Evolutionary conservation across 768 basidiomycete species (phyloP).

Genomic region (Porpolomopsis calyptriformis): DNA sequence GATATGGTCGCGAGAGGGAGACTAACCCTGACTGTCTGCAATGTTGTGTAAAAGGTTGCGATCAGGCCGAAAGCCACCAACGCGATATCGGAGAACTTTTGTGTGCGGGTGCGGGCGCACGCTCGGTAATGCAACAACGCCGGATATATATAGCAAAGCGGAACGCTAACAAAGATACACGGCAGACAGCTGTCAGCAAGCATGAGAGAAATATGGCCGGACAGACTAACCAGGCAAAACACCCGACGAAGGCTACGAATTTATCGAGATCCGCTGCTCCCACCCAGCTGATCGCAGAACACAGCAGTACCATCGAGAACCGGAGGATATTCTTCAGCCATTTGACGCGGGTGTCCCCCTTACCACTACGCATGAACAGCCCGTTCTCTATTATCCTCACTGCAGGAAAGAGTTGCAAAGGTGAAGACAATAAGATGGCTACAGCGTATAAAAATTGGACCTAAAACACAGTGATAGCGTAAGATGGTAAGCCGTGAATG

Average conservation of each 20-base stretch:
- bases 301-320: constrained; percentile 63
- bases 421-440: constrained; percentile 85
- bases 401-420: constrained; percentile 95
- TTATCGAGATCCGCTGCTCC: constrained; percentile 90
- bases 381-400: constrained; percentile 96
- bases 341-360: constrained; percentile 70
- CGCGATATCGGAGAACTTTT: constrained; percentile 58
- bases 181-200: constrained; percentile 1
- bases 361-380: constrained; percentile 80
- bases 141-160: constrained; percentile 89
- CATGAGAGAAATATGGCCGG: neutral
- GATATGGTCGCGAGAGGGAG: neutral
- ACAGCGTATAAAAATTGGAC: constrained; percentile 84
- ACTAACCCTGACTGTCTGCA: constrained; percentile 63
- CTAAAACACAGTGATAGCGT: constrained; percentile 21
- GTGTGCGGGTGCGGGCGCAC: constrained; percentile 58
- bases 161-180: constrained; percentile 47
- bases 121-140: constrained; percentile 87
- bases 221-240: constrained; percentile 91
- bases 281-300: constrained; percentile 70
- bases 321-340: constrained; percentile 94
- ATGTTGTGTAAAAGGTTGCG: constrained; percentile 70
- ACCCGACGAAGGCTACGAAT: constrained; percentile 87
- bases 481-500: neutral
- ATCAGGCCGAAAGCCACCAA: constrained; percentile 66